Evolutionary conservation across 805 yeast species (phyloP).

Genomic region (Torulaspora microellipsoides): DNA sequence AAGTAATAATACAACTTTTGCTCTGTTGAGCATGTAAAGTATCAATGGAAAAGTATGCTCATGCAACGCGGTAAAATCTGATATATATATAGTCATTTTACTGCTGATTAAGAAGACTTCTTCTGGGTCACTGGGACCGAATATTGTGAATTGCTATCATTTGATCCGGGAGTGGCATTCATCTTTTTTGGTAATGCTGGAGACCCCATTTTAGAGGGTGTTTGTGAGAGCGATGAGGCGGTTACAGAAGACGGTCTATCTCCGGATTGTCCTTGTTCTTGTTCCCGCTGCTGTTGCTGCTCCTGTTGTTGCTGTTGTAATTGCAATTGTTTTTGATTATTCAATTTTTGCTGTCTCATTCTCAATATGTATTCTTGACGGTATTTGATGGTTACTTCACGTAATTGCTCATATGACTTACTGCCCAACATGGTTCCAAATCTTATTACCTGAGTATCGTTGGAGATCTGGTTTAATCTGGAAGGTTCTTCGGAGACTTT

Average conservation of each 20-base stretch:
- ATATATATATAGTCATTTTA: background rate
- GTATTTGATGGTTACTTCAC: conserved; percentile 65
- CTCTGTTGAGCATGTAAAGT: too few species aligned
- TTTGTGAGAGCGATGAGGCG: conserved; percentile 10
- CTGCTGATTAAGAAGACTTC: conserved; percentile 8
- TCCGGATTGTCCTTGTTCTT: conserved; percentile 9
- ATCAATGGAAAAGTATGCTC: too few species aligned
- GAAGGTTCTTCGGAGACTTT: conserved; percentile 78
- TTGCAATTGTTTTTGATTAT: conserved; percentile 22
- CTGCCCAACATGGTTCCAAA: conserved; percentile 88
- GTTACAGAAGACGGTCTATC: conserved; percentile 4
- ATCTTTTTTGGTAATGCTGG: conserved; percentile 7
- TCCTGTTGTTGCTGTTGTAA: conserved; percentile 15
- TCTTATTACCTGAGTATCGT: conserved; percentile 82
- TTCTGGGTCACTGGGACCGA: conserved; percentile 11
- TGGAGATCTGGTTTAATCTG: conserved; percentile 71
- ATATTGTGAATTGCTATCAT: conserved; percentile 6
- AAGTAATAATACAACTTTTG: conserved; percentile 6
- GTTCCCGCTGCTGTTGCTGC: conserved; percentile 12
- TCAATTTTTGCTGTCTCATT: conserved; percentile 34
- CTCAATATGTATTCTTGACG: conserved; percentile 50
- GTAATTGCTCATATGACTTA: conserved; percentile 74
- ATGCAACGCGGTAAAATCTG: too few species aligned
- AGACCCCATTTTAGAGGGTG: conserved; percentile 11
- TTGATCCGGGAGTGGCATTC: conserved; percentile 4